These are phyloP conservation scores for Chiua virens DNA, from an alignment of 768 basidiomycete genomes.

Conservation along the genomic window DNA sequence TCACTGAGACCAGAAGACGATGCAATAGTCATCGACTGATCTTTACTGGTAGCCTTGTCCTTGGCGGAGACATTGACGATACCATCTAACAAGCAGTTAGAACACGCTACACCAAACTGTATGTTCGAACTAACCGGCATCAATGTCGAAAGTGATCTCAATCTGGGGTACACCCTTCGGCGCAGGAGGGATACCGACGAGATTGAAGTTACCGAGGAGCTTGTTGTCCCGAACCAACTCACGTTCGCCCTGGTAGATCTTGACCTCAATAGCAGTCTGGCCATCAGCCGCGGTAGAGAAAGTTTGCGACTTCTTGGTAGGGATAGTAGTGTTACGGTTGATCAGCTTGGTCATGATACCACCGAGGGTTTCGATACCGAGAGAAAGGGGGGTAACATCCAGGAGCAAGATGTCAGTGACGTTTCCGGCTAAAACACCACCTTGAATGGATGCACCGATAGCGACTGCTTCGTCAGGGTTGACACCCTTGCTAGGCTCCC, in stretches of 20 bases:
- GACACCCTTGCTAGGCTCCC: constrained; percentile 97
- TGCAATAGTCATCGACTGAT: constrained; percentile 96
- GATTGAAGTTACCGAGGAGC: constrained; percentile 98
- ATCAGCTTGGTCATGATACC: constrained; percentile 99
- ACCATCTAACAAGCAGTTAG: constrained; percentile 54
- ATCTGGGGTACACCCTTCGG: constrained; percentile 78
- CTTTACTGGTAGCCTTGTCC: constrained; percentile 89
- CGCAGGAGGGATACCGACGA: constrained; percentile 91
- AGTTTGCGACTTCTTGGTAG: constrained; percentile 98
- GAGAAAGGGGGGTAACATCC: constrained; percentile 94
- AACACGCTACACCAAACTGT: neutral
- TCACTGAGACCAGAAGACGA: constrained; percentile 96
- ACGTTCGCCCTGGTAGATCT: constrained; percentile 99
- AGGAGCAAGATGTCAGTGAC: constrained; percentile 94
- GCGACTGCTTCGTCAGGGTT: constrained; percentile 99
- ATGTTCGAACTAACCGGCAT: constrained; percentile 61
- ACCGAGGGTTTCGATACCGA: constrained; percentile 95
- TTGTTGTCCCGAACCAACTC: constrained; percentile 99
- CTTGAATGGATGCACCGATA: constrained; percentile 97
- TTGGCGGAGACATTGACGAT: constrained; percentile 97
- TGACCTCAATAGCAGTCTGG: constrained; percentile 99
- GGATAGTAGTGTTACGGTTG: constrained; percentile 97
- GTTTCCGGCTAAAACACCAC: constrained; percentile 94
- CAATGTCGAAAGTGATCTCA: constrained; percentile 94
- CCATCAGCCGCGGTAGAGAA: constrained; percentile 99